A percentile compares a stretch with the other conserved stretches of the same genome.
These are phyloP conservation scores for Gossypium australe DNA, from an alignment of 345 rosid genomes.

Conservation along the genomic window DNA sequence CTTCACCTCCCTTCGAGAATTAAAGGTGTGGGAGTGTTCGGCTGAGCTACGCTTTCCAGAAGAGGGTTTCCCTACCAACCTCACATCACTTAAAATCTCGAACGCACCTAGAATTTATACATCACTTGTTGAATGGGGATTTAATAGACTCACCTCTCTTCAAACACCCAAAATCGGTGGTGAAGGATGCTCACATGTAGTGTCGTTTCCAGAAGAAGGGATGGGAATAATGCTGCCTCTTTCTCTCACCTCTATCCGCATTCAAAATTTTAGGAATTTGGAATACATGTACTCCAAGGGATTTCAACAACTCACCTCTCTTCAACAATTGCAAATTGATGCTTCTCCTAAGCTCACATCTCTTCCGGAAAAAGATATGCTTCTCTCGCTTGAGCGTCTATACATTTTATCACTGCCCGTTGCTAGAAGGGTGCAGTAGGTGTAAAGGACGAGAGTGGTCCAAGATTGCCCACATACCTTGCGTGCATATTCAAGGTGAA, in stretches of 20 bases:
- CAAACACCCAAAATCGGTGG: neutral
- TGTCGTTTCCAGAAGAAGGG: neutral
- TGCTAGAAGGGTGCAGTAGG: neutral
- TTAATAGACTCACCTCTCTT: neutral
- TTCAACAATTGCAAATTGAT: neutral
- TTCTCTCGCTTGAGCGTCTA: neutral
- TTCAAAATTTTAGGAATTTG: neutral
- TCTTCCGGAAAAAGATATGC: neutral
- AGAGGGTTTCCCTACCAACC: neutral
- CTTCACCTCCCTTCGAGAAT: neutral
- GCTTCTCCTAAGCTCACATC: neutral
- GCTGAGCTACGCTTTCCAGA: neutral
- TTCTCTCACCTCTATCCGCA: neutral
- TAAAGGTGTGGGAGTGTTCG: neutral
- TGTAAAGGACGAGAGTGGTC: too few relatives aligned
- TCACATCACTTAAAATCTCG: neutral
- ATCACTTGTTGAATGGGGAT: neutral
- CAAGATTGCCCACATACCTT: too few relatives aligned
- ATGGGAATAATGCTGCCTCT: too few relatives aligned
- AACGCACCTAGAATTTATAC: neutral
- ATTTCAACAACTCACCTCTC: neutral
- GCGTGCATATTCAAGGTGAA: too few relatives aligned
- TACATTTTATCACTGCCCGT: too few relatives aligned
- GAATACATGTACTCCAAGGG: neutral
- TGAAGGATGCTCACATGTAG: neutral